Base-by-base conservation (phyloP, 2,329 filamentous ascomycete species). In the Myotisia sp. region DNA sequence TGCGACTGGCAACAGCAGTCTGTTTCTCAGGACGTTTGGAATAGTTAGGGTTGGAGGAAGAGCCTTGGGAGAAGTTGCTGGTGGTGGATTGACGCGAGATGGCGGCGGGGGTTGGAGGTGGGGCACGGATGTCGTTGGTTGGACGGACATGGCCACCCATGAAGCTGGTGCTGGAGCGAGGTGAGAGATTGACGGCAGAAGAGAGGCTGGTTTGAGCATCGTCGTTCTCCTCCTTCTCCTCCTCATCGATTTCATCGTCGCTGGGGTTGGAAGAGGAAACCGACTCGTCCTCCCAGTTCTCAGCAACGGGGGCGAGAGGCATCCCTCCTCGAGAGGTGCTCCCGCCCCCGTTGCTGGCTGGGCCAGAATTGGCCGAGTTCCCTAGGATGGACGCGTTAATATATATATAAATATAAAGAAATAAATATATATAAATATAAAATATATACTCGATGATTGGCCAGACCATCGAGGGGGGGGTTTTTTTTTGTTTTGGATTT, bases 1-100 rank as follows among this genome's bases (percentile, higher is more conserved):
- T 69, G 39, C 90, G 68, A 41, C 80, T 73, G 4, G 90, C 90
- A 24, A 92, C 84, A 1, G 85, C 83, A 41, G 92, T 92, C 42
- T 86, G 92, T 65, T 93, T 98, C 59, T 93, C 86, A 0, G 85
- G 87, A 24, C 81, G 63, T 37, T 34, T 39, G 9, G 50, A 48
- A 6, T 45, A 29, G n/a, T n/a, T n/a, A n/a, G n/a, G n/a, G n/a
- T n/a, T n/a, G 5, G 47, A 39, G 9, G 37, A 33, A 5, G 38
- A 28, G 3, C 41, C 8, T 20, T 29, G 30, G 24, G n/a, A 29
- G 10, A 5, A 22, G 14, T 33, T 20, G 26, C 23, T 36, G 13
- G 38, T 29, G 7, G 36, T 42, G 36, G 36, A 22, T 30, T 35
- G 40, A 33, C 46, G 43, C 32, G 59, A 64, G 3, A 74, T 70